Percentiles rank a stretch among this genome's conserved stretches.
These are phyloP conservation scores for Eucalyptus marginata DNA, from an alignment of 345 rosid genomes.

Conservation along the genomic window DNA sequence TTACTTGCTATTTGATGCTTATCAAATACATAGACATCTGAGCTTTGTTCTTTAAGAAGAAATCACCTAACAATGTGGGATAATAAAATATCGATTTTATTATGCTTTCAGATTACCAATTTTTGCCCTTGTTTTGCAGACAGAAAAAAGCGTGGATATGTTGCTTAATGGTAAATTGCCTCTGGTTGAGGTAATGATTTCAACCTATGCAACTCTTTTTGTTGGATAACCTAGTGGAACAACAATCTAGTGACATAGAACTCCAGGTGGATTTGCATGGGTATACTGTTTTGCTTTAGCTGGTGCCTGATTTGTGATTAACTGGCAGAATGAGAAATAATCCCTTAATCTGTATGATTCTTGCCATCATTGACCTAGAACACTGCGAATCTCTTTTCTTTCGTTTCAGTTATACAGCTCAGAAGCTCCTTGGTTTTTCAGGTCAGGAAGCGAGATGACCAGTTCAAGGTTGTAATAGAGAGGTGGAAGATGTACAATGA, in stretches of 20 bases:
- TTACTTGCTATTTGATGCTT: not conserved
- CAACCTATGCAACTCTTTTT: not conserved
- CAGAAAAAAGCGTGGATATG: constrained; percentile 64
- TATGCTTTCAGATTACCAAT: not conserved
- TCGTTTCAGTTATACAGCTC: not conserved
- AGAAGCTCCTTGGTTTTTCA: not conserved
- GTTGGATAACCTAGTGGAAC: not conserved
- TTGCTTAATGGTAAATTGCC: constrained; percentile 47
- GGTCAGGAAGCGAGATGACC: constrained; percentile 42
- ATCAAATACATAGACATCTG: not conserved
- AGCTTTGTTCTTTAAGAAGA: not conserved
- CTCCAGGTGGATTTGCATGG: not conserved
- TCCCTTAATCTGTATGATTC: not conserved
- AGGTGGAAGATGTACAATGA: constrained; percentile 48
- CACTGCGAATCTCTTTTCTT: not conserved
- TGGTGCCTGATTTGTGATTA: not conserved
- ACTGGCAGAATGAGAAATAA: not conserved
- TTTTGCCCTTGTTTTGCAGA: constrained; percentile 12
- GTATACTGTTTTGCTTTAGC: not conserved
- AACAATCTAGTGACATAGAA: not conserved
- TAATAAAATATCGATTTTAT: not conserved
- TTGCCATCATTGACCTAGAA: not conserved
- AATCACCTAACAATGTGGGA: not conserved
- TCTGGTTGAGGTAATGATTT: constrained; percentile 43
- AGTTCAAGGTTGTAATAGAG: constrained; percentile 35